Evolutionary conservation across 2,329 filamentous ascomycete genomes (phyloP).

Genomic region (Hypoxylon sp.): DNA sequence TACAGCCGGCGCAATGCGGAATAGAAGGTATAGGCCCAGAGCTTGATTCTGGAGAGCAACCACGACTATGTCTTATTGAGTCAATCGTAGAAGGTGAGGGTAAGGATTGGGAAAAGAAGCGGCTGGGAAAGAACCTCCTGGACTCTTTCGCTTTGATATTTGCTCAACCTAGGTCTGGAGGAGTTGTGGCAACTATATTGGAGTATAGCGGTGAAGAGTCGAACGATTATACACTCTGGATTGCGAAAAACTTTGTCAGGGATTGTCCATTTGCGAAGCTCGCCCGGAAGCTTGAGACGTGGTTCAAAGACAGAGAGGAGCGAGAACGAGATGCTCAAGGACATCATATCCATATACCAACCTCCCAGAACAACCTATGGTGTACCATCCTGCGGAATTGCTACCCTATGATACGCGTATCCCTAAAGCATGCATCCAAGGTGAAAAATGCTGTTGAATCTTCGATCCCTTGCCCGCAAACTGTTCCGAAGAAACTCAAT

Average conservation of each 20-base stretch:
- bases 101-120: neutral
- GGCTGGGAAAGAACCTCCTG: constrained; percentile 27
- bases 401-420: neutral
- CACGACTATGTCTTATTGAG: neutral
- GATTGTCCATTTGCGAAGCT: neutral
- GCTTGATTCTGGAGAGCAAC: no score
- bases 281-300: neutral
- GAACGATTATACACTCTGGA: constrained; percentile 1
- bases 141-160: constrained; percentile 37
- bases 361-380: neutral
- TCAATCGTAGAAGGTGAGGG: neutral
- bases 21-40: neutral
- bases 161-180: neutral
- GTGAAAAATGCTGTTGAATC: no score
- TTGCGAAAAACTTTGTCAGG: constrained; percentile 5
- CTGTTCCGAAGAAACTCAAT: no score
- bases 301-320: neutral
- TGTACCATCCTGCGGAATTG: neutral
- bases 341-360: neutral
- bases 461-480: no score
- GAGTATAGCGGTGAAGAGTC: neutral
- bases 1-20: neutral
- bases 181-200: constrained; percentile 25
- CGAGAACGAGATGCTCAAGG: neutral
- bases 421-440: neutral